Conservation (phyloP, 495 filamentous ascomycete species). For the Lichina pygmaea region DNA sequence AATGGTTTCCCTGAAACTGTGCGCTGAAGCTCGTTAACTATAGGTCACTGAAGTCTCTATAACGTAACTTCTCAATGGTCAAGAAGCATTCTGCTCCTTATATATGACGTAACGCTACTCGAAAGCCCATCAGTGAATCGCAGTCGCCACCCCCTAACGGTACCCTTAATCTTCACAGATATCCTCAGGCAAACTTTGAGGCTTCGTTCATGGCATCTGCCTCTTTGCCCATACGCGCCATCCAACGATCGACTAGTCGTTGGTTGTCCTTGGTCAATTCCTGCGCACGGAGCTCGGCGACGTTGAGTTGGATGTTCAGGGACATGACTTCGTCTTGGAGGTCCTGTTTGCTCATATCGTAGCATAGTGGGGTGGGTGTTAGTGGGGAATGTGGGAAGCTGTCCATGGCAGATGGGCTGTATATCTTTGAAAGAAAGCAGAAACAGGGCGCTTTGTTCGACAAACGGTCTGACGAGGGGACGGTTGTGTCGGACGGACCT, state of each 20-base stretch:
- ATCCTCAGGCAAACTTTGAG: conserved; percentile 2
- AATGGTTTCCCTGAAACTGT: no score
- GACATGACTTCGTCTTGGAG: conserved; percentile 79
- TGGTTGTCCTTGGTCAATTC: conserved; percentile 60
- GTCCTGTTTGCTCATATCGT: conserved; percentile 18
- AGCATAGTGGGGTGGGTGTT: no score
- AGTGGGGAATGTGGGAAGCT: no score
- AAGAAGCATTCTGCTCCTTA: no score
- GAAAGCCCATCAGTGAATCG: no score
- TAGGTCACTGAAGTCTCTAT: no score
- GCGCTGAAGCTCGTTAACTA: no score
- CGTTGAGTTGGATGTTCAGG: conserved; percentile 63
- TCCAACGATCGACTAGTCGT: conserved; percentile 72
- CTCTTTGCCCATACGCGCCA: conserved; percentile 61
- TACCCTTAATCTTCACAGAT: not conserved
- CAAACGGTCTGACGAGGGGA: not conserved
- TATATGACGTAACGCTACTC: no score
- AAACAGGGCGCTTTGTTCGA: no score
- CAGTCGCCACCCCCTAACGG: no score
- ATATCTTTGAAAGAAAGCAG: conserved; percentile 1
- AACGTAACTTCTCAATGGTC: no score
- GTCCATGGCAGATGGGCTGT: not conserved
- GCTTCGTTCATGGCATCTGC: conserved; percentile 63
- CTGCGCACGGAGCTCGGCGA: conserved; percentile 43
- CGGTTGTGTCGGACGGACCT: conserved; percentile 18